Evolutionary conservation across 2,329 filamentous ascomycete species (phyloP), one percentile per base, ranked within the genome.

Genomic region (Pseudogymnoascus sp.): DNA sequence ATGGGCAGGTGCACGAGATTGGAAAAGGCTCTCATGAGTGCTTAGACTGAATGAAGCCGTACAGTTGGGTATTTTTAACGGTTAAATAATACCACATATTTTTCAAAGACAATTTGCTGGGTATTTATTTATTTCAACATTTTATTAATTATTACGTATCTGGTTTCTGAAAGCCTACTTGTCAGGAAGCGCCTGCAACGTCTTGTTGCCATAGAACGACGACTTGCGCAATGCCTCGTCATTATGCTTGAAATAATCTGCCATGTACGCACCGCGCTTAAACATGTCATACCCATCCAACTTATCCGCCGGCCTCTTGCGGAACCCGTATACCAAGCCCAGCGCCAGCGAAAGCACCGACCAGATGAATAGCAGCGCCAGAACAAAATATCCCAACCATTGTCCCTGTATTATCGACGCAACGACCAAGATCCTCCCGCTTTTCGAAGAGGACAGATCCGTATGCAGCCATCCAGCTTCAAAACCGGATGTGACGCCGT

Each of bases 221-320:
- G 12, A 13, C 13, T 8, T 13, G 7, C 13, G 5, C 44, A 51
- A 9, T 25, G 15, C 5, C 27, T 15, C 13, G 15, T 51, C 27
- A 15, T 51, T 15, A 31, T 51, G 27, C 27, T n/a, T 51, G 6
- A 51, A n/a, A 12, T 60, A 10, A 27, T 60, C 36, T 13, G 59
- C 59, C 36, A 42, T 42, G 10, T 60, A 15, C 36, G 29, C 36
- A 29, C 59, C 59, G 6, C 17, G 29, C 25, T 31, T 41, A 10
- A 60, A 60, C 36, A 60, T 38, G 17, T 35, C 41, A 44, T 60
- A 60, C 8, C 59, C 59, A 60, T 60, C 59, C 13, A 60, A 29
- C 59, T 25, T 41, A 15, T 60, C 59, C 13, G 59, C 25, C 15
- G 36, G 29, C 36, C 36, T 38, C 35, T 60, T 60, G 9, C 59